phyloP scores from a whole-genome alignment of 176 grass and related monocot genomes.

The Sorghum bicolor region Sorghum_bicolor_NCBIv3 NC_012873.2:57690001-57690500 shows the following conservation, averaged over 20 bases:
- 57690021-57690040: neutral
- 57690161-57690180: neutral
- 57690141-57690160: neutral
- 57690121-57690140: neutral
- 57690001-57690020: neutral
- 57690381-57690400: conserved; percentile 60
- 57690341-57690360: neutral
- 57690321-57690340: neutral
- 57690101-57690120: neutral
- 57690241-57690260: neutral
- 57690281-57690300: neutral
- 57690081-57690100: neutral
- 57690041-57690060: neutral
- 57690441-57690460: conserved; percentile 86
- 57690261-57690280: neutral
- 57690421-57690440: conserved; percentile 93
- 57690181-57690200: neutral
- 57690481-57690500: conserved; percentile 66
- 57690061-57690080: neutral
- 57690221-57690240: neutral
- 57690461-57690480: conserved; percentile 59
- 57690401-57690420: conserved; percentile 48
- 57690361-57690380: conserved; percentile 71
- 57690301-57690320: neutral
- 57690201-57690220: neutral